Evolutionary conservation across 495 filamentous ascomycete species (phyloP), one percentile per base, ranked within the genome.

Genomic region (Platismatia glauca): DNA sequence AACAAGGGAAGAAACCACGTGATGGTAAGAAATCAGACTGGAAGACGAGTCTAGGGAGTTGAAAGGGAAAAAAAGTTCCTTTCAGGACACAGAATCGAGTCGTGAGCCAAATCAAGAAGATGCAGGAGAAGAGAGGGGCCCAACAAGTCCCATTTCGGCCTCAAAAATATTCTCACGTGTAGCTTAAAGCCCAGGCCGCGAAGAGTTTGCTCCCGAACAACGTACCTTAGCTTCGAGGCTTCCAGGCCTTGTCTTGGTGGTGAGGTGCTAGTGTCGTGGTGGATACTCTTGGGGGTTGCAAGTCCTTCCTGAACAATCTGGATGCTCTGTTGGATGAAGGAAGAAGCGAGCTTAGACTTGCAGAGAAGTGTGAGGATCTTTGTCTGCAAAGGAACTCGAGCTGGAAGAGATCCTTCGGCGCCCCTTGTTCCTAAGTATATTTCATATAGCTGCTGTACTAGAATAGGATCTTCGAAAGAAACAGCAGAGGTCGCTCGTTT

Each of bases 281-380:
- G 64, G 7, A 48, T 62, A 57, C 72, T 67, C 11, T 76, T 72
- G 22, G 71, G 66, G 24, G 65, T 48, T 71, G 77, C 63, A 74
- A 89, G 72, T 71, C 87, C 76, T 73, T 84, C 80, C 64, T 87
- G 84, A 43, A 96, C 86, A 20, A 91, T 81, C 37, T 76, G 79
- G 60, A 87, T 76, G 31, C 94, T 84, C 56, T 86, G 72, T 13
- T 79, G 65, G 4, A 85, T 81, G 69, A 89, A 86, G 16, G 75
- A 82, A 4, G 87, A 89, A 34, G 84, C 82, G 22, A 72, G 74
- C 27, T 81, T 79, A 4, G 93, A 96, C 70, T 90, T 96, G 50
- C 87, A 85, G 27, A 98, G 74, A 37, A 91, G 75, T 9, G 73
- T 74, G 27, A 97, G 75, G 37, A 96, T 82, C 63, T 86, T 89